Conservation (phyloP, 179 eudicot species). For the Drosera spatulata region DNA sequence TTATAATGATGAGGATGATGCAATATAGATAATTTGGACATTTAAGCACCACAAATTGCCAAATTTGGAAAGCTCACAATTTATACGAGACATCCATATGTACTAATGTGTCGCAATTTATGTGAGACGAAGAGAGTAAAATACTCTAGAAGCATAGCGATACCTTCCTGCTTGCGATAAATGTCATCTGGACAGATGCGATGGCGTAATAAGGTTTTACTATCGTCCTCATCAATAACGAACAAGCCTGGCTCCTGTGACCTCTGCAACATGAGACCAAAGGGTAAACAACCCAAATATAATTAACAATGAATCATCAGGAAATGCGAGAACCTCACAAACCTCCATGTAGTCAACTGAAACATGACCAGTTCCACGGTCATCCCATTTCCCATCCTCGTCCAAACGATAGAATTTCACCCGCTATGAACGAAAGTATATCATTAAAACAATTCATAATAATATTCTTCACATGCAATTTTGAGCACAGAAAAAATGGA, state of each 20-base stretch:
- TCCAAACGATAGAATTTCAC: constrained; percentile 85
- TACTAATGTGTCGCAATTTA: too few species aligned
- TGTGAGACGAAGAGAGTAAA: neutral
- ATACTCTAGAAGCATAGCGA: constrained; percentile 1
- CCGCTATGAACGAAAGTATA: constrained; percentile 34
- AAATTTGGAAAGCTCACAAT: neutral
- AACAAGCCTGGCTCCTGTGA: constrained; percentile 75
- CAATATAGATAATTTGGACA: neutral
- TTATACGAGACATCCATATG: too few species aligned
- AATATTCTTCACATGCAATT: too few species aligned
- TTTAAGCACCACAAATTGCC: neutral
- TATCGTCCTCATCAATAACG: constrained; percentile 91
- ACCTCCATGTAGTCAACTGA: constrained; percentile 95
- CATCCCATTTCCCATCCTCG: constrained; percentile 98
- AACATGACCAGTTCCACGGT: constrained; percentile 98
- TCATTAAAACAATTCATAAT: neutral
- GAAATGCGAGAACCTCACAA: constrained; percentile 2
- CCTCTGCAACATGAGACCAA: constrained; percentile 31
- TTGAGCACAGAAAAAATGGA: too few species aligned
- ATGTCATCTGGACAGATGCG: constrained; percentile 76
- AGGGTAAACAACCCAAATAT: neutral
- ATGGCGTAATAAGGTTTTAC: constrained; percentile 75
- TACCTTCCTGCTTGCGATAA: constrained; percentile 95
- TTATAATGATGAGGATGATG: neutral
- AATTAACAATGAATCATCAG: neutral